phyloP scores from a whole-genome alignment of 345 rosid genomes.

The Eucalyptus polyanthemos region DNA sequence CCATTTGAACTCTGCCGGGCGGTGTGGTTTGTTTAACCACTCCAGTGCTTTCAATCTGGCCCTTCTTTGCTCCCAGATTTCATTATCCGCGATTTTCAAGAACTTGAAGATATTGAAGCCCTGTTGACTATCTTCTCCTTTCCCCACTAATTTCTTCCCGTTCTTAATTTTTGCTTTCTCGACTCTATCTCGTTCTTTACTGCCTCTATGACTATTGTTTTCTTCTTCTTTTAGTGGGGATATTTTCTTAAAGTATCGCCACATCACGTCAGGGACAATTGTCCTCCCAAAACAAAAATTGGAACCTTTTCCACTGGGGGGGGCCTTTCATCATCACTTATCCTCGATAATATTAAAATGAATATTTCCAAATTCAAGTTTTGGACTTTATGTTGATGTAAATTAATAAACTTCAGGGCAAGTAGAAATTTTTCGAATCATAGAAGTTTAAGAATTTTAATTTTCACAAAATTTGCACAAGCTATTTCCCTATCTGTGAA shows the following conservation, averaged over 20 bases:
- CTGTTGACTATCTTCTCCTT: background rate
- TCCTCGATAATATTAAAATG: background rate
- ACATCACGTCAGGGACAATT: background rate
- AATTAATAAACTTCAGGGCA: background rate
- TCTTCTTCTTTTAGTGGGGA: background rate
- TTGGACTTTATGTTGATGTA: background rate
- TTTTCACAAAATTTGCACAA: background rate
- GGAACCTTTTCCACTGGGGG: background rate
- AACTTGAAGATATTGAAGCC: background rate
- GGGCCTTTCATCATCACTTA: background rate
- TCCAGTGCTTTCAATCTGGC: background rate
- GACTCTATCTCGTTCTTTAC: background rate
- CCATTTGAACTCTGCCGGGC: background rate
- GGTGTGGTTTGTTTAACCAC: background rate
- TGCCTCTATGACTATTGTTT: background rate
- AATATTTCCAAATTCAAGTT: background rate
- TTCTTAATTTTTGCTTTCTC: background rate
- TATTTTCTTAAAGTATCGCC: background rate
- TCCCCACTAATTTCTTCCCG: background rate
- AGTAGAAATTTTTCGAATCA: background rate
- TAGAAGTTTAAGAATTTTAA: background rate
- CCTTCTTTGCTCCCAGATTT: background rate
- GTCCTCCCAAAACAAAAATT: background rate
- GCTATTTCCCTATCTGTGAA: background rate
- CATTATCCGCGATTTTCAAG: background rate